Percentiles rank a stretch among this genome's conserved stretches.
phyloP scores from a whole-genome alignment of 805 yeast genomes.

The Saccharomycopsis fodiens region DNA sequence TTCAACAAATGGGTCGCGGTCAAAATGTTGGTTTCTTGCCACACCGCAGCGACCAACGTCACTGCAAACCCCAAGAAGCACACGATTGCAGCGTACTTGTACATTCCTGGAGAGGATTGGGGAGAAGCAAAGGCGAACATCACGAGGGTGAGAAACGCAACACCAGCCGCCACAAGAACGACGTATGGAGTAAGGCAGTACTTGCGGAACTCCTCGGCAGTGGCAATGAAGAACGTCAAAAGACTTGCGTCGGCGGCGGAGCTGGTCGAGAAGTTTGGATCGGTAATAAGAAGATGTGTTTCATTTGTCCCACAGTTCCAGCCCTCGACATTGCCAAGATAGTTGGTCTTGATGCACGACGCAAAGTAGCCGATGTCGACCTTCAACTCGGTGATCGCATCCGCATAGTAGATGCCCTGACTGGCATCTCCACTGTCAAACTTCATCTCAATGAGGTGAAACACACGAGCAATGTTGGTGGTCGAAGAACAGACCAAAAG shows the following conservation, averaged over 20 bases:
- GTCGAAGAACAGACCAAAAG: conserved; percentile 17
- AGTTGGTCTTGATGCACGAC: conserved; percentile 19
- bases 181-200: conserved; percentile 21
- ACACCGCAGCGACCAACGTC: conserved; percentile 20
- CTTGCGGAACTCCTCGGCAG: conserved; percentile 19
- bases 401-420: conserved; percentile 19
- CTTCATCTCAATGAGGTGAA: conserved; percentile 17
- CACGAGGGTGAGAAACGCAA: conserved; percentile 14
- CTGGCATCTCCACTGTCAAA: conserved; percentile 16
- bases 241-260: conserved; percentile 16
- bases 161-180: conserved; percentile 18
- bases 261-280: conserved; percentile 11
- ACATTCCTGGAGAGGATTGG: conserved; percentile 14
- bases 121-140: conserved; percentile 20
- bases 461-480: conserved; percentile 11
- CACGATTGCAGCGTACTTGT: conserved; percentile 19
- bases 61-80: conserved; percentile 20
- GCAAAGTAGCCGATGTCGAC: conserved; percentile 21
- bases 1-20: conserved; percentile 18
- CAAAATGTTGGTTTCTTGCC: conserved; percentile 21
- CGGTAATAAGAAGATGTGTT: conserved; percentile 14
- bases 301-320: conserved; percentile 21
- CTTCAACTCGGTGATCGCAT: conserved; percentile 19
- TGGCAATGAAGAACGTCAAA: conserved; percentile 12
- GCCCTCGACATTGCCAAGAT: conserved; percentile 6